Percentiles rank a stretch among this genome's conserved stretches.
These are phyloP conservation scores for Purpureocillium lavendulum DNA, from an alignment of 2,329 filamentous ascomycete species.

Conservation along the genomic window DNA sequence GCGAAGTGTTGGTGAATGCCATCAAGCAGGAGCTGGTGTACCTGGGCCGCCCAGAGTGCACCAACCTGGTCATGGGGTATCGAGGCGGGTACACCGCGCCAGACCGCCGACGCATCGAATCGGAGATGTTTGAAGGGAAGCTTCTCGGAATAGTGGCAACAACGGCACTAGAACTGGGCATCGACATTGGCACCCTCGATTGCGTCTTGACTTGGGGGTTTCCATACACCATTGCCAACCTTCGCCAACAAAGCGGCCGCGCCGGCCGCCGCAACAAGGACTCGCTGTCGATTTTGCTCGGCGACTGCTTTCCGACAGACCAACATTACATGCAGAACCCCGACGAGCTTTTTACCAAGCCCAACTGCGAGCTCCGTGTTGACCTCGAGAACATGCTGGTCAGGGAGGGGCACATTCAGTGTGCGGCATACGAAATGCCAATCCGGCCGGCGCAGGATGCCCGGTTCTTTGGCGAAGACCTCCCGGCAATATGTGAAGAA, in stretches of 20 bases:
- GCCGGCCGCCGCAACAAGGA: constrained; percentile 90
- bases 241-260: constrained; percentile 88
- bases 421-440: constrained; percentile 91
- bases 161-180: constrained; percentile 83
- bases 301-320: constrained; percentile 82
- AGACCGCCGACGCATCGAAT: constrained; percentile 80
- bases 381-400: constrained; percentile 90
- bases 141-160: constrained; percentile 90
- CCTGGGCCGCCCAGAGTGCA: constrained; percentile 67
- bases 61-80: constrained; percentile 84
- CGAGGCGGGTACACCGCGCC: constrained; percentile 90
- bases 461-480: constrained; percentile 68
- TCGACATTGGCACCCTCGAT: constrained; percentile 91
- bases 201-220: constrained; percentile 93
- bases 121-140: constrained; percentile 94
- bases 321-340: constrained; percentile 98
- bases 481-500: constrained; percentile 63
- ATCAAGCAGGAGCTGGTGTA: constrained; percentile 69
- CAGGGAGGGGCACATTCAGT: constrained; percentile 89
- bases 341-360: constrained; percentile 84
- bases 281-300: constrained; percentile 81
- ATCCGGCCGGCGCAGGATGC: constrained; percentile 70
- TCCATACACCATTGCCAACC: constrained; percentile 88
- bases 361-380: constrained; percentile 81
- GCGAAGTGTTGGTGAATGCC: constrained; percentile 73